A percentile compares a stretch with the other conserved stretches of the same genome.
Evolutionary conservation across 2,329 filamentous ascomycete genomes (phyloP).

Genomic region (Dactylellina leptospora): DNA sequence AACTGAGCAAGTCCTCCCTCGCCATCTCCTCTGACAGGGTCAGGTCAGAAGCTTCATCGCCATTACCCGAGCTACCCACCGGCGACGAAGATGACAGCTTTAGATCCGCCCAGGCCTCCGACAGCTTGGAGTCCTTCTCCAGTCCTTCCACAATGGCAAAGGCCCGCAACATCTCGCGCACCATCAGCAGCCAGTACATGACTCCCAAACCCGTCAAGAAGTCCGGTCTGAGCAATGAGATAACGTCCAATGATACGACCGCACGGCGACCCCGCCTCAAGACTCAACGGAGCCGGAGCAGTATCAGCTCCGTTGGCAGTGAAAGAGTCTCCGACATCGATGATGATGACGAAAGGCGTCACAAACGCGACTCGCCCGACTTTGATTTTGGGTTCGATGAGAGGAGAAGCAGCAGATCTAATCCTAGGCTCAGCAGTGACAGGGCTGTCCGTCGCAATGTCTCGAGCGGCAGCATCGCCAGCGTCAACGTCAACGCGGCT

Average conservation of each 20-base stretch:
- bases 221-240: slow-evolving; percentile 46
- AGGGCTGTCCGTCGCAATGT: slow-evolving; percentile 27
- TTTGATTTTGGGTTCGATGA: slow-evolving; percentile 50
- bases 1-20: slow-evolving; percentile 28
- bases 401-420: slow-evolving; percentile 59
- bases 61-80: slow-evolving; percentile 33
- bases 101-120: slow-evolving; percentile 30
- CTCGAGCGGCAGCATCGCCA: slow-evolving; percentile 24
- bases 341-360: slow-evolving; percentile 15
- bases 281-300: slow-evolving; percentile 46
- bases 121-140: slow-evolving; percentile 48
- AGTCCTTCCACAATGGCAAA: slow-evolving; percentile 50
- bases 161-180: slow-evolving; percentile 43
- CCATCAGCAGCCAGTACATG: slow-evolving; percentile 50
- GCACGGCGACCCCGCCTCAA: slow-evolving; percentile 31
- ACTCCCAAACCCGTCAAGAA: slow-evolving; percentile 38
- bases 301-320: slow-evolving; percentile 49
- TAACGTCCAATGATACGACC: slow-evolving; percentile 26
- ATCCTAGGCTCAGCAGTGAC: slow-evolving; percentile 59
- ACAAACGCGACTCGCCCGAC: slow-evolving; percentile 13
- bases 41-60: slow-evolving; percentile 37
- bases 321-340: slow-evolving; percentile 43
- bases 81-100: slow-evolving; percentile 29
- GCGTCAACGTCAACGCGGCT: slow-evolving; percentile 35
- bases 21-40: slow-evolving; percentile 21